Base-by-base conservation (phyloP, 805 yeast species). In the Maudiozyma barnettii region DNA sequence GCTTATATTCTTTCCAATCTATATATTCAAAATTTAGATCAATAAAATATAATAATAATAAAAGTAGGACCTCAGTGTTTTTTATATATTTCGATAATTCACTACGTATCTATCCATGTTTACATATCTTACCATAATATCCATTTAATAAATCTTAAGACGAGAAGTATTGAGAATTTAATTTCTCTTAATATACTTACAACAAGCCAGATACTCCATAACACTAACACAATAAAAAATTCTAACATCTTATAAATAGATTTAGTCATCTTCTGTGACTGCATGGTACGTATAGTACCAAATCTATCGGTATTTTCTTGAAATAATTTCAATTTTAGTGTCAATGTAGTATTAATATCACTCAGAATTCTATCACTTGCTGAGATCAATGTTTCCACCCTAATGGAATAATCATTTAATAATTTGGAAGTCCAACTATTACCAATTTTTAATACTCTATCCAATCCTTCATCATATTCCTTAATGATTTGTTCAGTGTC, bases 321-420 rank as follows among this genome's bases (percentile, higher is more conserved):
- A 30, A 61, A 60, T 18, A 59, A 51, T 50, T 65, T 67, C 26
- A 83, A 66, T 53, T 81, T 82, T 50, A 84, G 64, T 10, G 87
- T 74, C 39, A 82, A 61, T 1, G 88, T 79, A 0, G 91, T 83
- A 59, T 80, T 84, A 46, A 84, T 78, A 56, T 82, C 90, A 50
- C 87, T 83, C 49, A 81, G 76, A 10, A 83, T 74, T 52, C 90
- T 68, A 63, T 83, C 89, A 45, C 84, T 78, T 35, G 73, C 69
- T 14, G 82, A 78, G 41, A 83, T 66, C 47, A 82, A 59, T 44
- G 76, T 79, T 55, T 83, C 89, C 37, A 82, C 73, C 57, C 71
- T 72, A 47, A 73, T 72, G 0, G 82, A 75, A 50, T 74, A 73
- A 45, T 72, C 52, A 63, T 54, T 54, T 14, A 51, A 52, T 45